Evolutionary conservation across 768 basidiomycete species (phyloP).

Genomic region (Glaciozyma martinii): DNA sequence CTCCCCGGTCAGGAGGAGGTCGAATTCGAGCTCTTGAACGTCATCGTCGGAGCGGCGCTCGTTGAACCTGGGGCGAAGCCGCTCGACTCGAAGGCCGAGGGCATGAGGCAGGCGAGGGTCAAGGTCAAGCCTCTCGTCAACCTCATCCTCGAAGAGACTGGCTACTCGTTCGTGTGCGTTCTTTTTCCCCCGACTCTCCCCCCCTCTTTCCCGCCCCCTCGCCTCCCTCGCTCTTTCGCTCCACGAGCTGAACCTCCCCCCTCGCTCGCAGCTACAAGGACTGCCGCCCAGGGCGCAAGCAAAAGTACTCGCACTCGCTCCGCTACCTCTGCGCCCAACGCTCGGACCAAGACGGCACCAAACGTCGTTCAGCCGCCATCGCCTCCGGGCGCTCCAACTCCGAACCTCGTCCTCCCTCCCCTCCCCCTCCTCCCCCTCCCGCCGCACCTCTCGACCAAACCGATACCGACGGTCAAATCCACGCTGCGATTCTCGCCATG

Average conservation of each 20-base stretch:
- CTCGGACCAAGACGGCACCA: conserved; percentile 1
- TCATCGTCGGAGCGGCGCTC: neutral
- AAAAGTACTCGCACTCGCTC: conserved; percentile 8
- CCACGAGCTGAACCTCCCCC: neutral
- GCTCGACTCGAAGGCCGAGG: neutral
- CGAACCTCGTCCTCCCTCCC: too few relatives aligned
- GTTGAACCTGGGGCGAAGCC: neutral
- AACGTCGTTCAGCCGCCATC: neutral
- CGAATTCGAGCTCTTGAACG: neutral
- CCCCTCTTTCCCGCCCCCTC: neutral
- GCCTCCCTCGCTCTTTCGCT: neutral
- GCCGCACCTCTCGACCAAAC: too few relatives aligned
- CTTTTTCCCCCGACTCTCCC: too few relatives aligned
- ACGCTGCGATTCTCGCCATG: too few relatives aligned
- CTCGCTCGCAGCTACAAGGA: conserved; percentile 6
- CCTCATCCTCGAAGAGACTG: conserved; percentile 2
- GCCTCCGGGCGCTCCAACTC: neutral
- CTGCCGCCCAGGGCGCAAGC: neutral
- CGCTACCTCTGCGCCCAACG: conserved; percentile 10
- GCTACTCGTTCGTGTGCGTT: conserved; percentile 6
- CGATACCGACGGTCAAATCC: too few relatives aligned
- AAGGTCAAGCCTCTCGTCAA: neutral
- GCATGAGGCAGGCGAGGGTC: neutral
- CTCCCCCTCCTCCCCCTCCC: too few relatives aligned
- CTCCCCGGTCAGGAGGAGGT: neutral